Evolutionary conservation across 2,329 filamentous ascomycete genomes (phyloP).

Genomic region (Fusarium nisikadoi): DNA sequence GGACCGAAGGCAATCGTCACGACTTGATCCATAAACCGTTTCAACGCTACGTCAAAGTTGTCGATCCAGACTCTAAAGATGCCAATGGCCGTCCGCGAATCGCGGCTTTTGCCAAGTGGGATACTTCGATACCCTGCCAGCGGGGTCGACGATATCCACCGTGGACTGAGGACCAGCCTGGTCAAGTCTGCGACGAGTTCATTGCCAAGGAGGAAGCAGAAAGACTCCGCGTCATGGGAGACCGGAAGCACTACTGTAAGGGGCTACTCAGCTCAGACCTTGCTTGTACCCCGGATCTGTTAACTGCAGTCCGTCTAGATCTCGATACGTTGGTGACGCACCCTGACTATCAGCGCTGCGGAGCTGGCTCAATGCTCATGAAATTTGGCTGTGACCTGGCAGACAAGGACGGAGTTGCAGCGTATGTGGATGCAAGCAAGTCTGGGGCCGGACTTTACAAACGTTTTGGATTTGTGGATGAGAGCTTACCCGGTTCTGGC

Average conservation of each 20-base stretch:
- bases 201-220: slow-evolving; percentile 25
- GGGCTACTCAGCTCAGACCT: no score
- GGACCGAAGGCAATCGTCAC: slow-evolving; percentile 25
- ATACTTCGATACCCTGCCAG: slow-evolving; percentile 14
- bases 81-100: slow-evolving; percentile 12
- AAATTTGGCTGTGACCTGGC: slow-evolving; percentile 41
- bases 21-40: slow-evolving; percentile 30
- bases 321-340: slow-evolving; percentile 43
- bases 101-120: slow-evolving; percentile 37
- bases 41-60: slow-evolving; percentile 33
- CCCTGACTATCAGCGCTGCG: slow-evolving; percentile 42
- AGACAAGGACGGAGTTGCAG: slow-evolving; percentile 29
- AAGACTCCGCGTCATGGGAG: slow-evolving; percentile 30
- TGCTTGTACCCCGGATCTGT: not conserved
- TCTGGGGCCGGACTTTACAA: slow-evolving; percentile 21
- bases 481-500: slow-evolving; percentile 17
- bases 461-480: slow-evolving; percentile 31
- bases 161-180: slow-evolving; percentile 28
- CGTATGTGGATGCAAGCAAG: slow-evolving; percentile 42
- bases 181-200: slow-evolving; percentile 24
- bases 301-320: slow-evolving; percentile 16
- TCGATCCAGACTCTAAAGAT: slow-evolving; percentile 23
- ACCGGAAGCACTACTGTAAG: slow-evolving; percentile 31
- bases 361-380: slow-evolving; percentile 40
- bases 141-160: slow-evolving; percentile 33